Evolutionary conservation across 2,329 filamentous ascomycete genomes (phyloP).

Genomic region (Aotearoamyces nothofagi): DNA sequence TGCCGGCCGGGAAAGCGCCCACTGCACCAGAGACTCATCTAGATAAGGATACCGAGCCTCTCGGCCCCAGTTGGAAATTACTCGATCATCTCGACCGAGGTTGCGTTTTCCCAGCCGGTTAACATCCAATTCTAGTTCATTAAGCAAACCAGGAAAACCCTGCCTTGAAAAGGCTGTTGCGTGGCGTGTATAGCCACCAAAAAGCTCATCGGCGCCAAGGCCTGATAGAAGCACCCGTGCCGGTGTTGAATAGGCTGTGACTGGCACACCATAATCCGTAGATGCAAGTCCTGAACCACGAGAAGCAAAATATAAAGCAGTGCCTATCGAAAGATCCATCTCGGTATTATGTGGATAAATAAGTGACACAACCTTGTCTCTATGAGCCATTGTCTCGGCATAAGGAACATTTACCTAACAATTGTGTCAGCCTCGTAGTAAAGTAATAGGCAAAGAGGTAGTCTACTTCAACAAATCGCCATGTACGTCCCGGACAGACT

Average conservation of each 20-base stretch:
- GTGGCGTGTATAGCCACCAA: constrained; percentile 84
- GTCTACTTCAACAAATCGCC: constrained; percentile 66
- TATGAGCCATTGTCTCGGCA: constrained; percentile 52
- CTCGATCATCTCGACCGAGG: constrained; percentile 81
- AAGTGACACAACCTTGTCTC: constrained; percentile 53
- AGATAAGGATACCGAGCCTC: constrained; percentile 86
- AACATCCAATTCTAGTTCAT: constrained; percentile 78
- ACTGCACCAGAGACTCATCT: constrained; percentile 73
- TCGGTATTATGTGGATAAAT: constrained; percentile 94
- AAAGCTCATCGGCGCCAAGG: constrained; percentile 88
- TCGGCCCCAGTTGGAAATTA: constrained; percentile 76
- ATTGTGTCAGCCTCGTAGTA: constrained; percentile 6
- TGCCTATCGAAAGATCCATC: constrained; percentile 94
- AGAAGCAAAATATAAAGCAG: constrained; percentile 88
- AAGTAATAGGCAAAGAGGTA: not conserved
- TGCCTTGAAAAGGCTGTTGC: constrained; percentile 54
- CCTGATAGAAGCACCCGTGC: constrained; percentile 82
- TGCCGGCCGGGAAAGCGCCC: constrained; percentile 60
- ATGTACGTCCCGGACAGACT: constrained; percentile 54
- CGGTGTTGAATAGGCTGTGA: constrained; percentile 41
- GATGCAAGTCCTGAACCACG: constrained; percentile 40
- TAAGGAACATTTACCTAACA: constrained; percentile 66
- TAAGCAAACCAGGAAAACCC: constrained; percentile 56
- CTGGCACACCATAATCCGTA: constrained; percentile 4
- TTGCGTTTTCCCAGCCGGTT: constrained; percentile 83